phyloP scores from a whole-genome alignment of 345 rosid genomes.

The Arabidopsis suecica region DNA sequence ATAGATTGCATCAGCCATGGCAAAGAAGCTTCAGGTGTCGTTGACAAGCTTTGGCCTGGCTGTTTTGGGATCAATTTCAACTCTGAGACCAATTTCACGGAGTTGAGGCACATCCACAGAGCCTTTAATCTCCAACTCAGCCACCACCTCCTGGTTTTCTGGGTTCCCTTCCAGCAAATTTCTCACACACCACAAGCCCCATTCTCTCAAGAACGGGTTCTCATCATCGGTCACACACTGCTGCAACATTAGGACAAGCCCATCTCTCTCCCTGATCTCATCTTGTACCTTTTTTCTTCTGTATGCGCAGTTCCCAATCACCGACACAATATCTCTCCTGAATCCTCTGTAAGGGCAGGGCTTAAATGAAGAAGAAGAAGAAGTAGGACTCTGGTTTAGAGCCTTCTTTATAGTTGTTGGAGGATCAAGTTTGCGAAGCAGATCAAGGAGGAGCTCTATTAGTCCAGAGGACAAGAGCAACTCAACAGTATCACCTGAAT shows the following conservation, averaged over 20 bases:
- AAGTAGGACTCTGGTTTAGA: conserved; percentile 42
- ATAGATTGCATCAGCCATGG: not conserved
- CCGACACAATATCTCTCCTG: conserved; percentile 77
- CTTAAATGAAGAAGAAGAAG: conserved; percentile 38
- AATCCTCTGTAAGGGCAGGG: conserved; percentile 76
- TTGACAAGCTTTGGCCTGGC: conserved; percentile 77
- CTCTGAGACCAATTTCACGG: conserved; percentile 67
- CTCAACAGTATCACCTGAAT: conserved; percentile 44
- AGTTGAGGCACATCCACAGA: conserved; percentile 72
- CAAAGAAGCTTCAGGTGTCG: conserved; percentile 41
- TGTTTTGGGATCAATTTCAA: conserved; percentile 65
- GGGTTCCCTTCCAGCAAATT: conserved; percentile 75
- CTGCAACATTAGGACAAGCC: conserved; percentile 65
- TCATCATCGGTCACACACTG: conserved; percentile 79
- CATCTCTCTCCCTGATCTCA: conserved; percentile 65
- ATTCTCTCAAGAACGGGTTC: conserved; percentile 78
- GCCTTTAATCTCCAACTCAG: conserved; percentile 80
- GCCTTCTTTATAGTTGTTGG: conserved; percentile 66
- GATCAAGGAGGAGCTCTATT: conserved; percentile 50
- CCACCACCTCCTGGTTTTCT: conserved; percentile 65
- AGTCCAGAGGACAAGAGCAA: conserved; percentile 59
- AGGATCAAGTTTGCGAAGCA: conserved; percentile 73
- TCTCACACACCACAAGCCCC: conserved; percentile 82
- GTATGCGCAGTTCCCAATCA: conserved; percentile 74
- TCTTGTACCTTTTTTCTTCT: conserved; percentile 71